These are phyloP conservation scores for Phytophthora melonis DNA, from an alignment of 352 stramenopile genomes.

Conservation along the genomic window DNA sequence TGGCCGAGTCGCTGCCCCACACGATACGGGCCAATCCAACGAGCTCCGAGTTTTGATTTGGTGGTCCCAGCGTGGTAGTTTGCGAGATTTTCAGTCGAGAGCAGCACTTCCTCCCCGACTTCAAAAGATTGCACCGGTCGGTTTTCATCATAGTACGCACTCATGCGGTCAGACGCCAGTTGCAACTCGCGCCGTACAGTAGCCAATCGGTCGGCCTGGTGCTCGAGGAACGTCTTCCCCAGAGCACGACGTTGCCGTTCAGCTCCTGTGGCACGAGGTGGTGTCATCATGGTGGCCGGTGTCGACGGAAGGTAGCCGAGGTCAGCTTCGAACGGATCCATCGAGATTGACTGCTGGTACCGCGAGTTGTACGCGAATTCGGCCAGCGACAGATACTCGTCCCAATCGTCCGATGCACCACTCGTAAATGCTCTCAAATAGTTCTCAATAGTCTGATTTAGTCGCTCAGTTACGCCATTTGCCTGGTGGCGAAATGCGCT, in stretches of 20 bases:
- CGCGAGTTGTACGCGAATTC: constrained; percentile 19
- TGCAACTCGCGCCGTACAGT: background rate
- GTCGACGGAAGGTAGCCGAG: constrained; percentile 4
- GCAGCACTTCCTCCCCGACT: background rate
- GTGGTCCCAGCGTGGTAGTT: background rate
- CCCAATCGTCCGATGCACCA: background rate
- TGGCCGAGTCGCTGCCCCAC: background rate
- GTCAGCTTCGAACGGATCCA: constrained; percentile 28
- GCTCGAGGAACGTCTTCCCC: constrained; percentile 17
- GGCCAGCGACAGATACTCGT: background rate
- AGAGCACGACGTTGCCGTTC: background rate
- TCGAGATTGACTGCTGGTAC: constrained; percentile 16
- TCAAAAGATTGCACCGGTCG: background rate
- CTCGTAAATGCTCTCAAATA: background rate
- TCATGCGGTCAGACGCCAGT: background rate
- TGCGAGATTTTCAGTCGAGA: background rate
- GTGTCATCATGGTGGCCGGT: too few species aligned
- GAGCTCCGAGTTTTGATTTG: background rate
- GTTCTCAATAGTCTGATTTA: background rate
- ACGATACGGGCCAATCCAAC: background rate
- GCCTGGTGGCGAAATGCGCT: background rate
- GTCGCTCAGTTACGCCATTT: background rate
- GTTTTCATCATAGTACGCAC: constrained; percentile 9
- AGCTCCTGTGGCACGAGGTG: background rate
- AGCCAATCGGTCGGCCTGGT: background rate